Percentiles rank a stretch among this genome's conserved stretches.
These are phyloP conservation scores for Tritrichomonas foetus DNA, from an alignment of 208 protist genomes.

Conservation along the genomic window DNA sequence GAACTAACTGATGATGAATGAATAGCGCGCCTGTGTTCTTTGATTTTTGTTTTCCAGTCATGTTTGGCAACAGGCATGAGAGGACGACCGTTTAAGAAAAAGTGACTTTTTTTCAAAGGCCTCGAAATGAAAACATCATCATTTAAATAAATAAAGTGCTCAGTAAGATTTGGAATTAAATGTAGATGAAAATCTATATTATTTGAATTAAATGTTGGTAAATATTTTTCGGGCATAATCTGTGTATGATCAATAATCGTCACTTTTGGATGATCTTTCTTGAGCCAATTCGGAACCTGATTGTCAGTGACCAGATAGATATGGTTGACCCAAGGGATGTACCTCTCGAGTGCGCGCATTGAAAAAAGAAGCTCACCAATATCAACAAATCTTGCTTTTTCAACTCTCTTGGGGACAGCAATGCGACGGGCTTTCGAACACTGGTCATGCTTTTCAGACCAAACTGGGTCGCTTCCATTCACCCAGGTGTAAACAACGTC, in stretches of 20 bases:
- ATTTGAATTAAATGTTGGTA: not conserved
- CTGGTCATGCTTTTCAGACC: not conserved
- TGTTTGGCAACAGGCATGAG: too few species aligned
- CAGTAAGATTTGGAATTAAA: not conserved
- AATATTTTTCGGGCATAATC: not conserved
- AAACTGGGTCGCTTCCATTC: not conserved
- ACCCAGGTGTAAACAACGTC: not conserved
- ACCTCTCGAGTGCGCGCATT: not conserved
- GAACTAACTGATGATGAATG: too few species aligned
- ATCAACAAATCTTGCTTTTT: not conserved
- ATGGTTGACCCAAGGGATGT: not conserved
- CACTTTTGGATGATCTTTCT: not conserved
- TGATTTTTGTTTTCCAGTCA: too few species aligned
- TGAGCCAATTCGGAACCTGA: not conserved
- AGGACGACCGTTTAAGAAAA: not conserved
- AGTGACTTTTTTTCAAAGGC: not conserved
- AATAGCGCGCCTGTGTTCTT: too few species aligned
- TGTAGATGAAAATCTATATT: not conserved
- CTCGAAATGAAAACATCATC: not conserved
- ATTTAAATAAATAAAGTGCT: not conserved
- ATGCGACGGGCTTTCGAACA: too few species aligned
- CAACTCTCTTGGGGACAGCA: too few species aligned
- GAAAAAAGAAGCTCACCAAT: not conserved
- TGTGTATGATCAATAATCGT: not conserved
- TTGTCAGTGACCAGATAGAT: not conserved